phyloP scores from a whole-genome alignment of 2,329 filamentous ascomycete genomes.

The Xylariaceae sp. region DNA sequence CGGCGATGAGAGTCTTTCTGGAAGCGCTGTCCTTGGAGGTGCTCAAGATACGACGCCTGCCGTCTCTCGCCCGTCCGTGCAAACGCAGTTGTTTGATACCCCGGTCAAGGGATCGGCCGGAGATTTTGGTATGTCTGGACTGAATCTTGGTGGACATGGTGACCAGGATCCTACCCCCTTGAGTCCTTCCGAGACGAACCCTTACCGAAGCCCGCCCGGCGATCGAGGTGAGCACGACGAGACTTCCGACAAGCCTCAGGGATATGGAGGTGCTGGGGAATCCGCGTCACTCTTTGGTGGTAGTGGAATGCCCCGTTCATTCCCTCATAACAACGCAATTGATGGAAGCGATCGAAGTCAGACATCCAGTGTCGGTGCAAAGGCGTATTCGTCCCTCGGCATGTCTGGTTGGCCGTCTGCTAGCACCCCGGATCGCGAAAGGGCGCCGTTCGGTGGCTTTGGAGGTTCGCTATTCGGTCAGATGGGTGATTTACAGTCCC shows the following conservation, averaged over 20 bases:
- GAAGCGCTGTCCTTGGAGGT: constrained; percentile 69
- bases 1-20: constrained; percentile 60
- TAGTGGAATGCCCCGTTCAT: constrained; percentile 41
- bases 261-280: constrained; percentile 49
- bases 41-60: constrained; percentile 61
- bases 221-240: constrained; percentile 62
- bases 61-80: constrained; percentile 31
- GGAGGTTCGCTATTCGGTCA: constrained; percentile 77
- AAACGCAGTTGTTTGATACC: constrained; percentile 45
- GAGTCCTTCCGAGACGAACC: constrained; percentile 93
- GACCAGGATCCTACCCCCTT: constrained; percentile 63
- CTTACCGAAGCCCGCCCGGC: constrained; percentile 84
- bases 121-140: constrained; percentile 59
- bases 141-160: constrained; percentile 52
- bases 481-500: constrained; percentile 73
- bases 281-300: constrained; percentile 41
- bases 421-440: constrained; percentile 63
- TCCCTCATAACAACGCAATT: constrained; percentile 43
- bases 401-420: constrained; percentile 62
- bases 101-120: constrained; percentile 50
- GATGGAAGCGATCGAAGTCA: constrained; percentile 86
- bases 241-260: constrained; percentile 45
- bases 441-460: constrained; percentile 55
- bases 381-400: constrained; percentile 61
- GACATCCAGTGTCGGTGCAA: constrained; percentile 80